phyloP scores from a whole-genome alignment of 2,329 filamentous ascomycete genomes.

The Alternaria hordeiaustralica region DNA sequence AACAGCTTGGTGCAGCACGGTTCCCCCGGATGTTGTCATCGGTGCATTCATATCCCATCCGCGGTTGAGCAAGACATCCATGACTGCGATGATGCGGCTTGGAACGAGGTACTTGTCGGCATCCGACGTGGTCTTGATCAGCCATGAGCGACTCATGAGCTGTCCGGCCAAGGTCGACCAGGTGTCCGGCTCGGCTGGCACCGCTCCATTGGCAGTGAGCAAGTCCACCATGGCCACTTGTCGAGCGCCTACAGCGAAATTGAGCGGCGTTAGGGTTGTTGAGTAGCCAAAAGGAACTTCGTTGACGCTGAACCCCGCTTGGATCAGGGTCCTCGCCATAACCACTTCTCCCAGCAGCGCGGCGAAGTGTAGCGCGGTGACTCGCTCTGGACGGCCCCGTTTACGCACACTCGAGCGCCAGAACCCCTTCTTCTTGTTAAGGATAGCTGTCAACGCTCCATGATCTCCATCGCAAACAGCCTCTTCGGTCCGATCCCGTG shows the following conservation, averaged over 20 bases:
- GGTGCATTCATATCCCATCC: conserved; percentile 28
- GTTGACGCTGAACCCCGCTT: conserved; percentile 26
- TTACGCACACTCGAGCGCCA: conserved; percentile 31
- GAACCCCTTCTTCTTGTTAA: conserved; percentile 25
- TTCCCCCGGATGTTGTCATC: conserved; percentile 16
- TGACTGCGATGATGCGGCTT: conserved; percentile 18
- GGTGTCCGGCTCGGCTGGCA: conserved; percentile 24
- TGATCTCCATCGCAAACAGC: conserved; percentile 27
- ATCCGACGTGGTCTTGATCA: conserved; percentile 30
- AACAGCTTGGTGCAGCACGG: conserved; percentile 32
- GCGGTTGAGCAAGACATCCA: conserved; percentile 21
- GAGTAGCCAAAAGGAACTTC: conserved; percentile 33
- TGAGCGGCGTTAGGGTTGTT: conserved; percentile 24
- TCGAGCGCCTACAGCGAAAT: conserved; percentile 31
- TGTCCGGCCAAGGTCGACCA: conserved; percentile 30
- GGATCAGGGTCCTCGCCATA: conserved; percentile 27
- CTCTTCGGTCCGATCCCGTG: conserved; percentile 27
- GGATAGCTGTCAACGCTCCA: conserved; percentile 16
- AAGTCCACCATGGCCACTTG: conserved; percentile 32
- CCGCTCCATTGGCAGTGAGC: conserved; percentile 22
- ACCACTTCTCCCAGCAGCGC: conserved; percentile 34
- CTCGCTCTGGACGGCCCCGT: conserved; percentile 22
- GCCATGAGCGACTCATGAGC: conserved; percentile 30
- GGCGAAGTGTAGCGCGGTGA: conserved; percentile 34
- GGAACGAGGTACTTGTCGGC: conserved; percentile 20